Percentiles rank a stretch among this genome's conserved stretches.
Evolutionary conservation across 768 basidiomycete species (phyloP).

Genomic region (Phylloporus rhodoxanthus): DNA sequence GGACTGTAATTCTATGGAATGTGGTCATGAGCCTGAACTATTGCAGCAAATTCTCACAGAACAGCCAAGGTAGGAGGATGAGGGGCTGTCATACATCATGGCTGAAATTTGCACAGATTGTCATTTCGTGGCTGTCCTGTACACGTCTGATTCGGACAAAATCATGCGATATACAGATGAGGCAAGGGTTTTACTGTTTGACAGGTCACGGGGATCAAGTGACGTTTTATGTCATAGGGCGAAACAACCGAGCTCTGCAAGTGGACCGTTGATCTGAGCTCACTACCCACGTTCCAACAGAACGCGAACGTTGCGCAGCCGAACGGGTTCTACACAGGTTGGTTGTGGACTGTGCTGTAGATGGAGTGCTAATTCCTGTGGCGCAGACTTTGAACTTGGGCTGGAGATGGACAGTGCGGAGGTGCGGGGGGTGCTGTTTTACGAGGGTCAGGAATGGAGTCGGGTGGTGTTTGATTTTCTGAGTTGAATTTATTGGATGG

Average conservation of each 20-base stretch:
- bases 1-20: conserved; percentile 17
- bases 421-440: conserved; percentile 74
- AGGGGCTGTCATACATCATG: neutral
- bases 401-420: conserved; percentile 82
- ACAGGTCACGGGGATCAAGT: conserved; percentile 14
- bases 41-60: conserved; percentile 66
- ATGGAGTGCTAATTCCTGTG: neutral
- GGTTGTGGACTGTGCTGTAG: conserved; percentile 2
- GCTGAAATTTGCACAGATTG: conserved; percentile 44
- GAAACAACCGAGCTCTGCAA: conserved; percentile 71
- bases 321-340: conserved; percentile 77
- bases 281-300: conserved; percentile 72
- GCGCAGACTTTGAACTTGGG: conserved; percentile 74
- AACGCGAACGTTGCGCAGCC: conserved; percentile 52
- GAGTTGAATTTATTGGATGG: conserved; percentile 19
- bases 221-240: conserved; percentile 39
- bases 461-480: conserved; percentile 60
- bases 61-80: conserved; percentile 37
- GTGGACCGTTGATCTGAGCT: conserved; percentile 81
- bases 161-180: conserved; percentile 84
- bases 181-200: conserved; percentile 26
- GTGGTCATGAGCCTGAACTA: conserved; percentile 7
- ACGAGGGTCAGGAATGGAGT: conserved; percentile 76
- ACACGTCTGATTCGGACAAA: conserved; percentile 68
- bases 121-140: conserved; percentile 75